Conservation (phyloP, 2,329 filamentous ascomycete species). For the Phaeophleospora eucalypticola region DNA sequence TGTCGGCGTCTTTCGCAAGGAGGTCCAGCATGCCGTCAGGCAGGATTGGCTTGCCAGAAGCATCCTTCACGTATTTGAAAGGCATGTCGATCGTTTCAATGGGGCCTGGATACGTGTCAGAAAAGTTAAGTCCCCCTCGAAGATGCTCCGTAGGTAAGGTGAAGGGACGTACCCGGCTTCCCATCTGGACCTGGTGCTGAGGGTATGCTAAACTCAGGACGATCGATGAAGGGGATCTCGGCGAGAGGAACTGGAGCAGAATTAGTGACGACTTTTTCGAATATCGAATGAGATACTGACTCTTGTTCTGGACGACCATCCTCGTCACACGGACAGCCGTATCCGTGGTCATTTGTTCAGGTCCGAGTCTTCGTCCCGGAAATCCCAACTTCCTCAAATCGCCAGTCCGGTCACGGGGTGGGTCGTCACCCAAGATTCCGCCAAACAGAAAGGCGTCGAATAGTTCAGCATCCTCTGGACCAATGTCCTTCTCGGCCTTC, state of each 20-base stretch:
- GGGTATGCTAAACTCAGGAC: constrained; percentile 76
- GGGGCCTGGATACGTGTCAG: constrained; percentile 12
- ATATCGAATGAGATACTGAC: constrained; percentile 46
- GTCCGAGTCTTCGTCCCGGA: constrained; percentile 76
- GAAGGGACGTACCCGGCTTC: constrained; percentile 10
- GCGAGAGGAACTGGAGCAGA: constrained; percentile 64
- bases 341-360: constrained; percentile 97
- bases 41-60: constrained; percentile 77
- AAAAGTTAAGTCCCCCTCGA: too few relatives aligned
- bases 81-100: constrained; percentile 97
- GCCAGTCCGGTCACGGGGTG: constrained; percentile 74
- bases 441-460: constrained; percentile 96
- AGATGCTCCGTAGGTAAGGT: too few relatives aligned
- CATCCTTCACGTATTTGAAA: constrained; percentile 83
- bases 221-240: constrained; percentile 76
- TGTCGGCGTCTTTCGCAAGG: constrained; percentile 90
- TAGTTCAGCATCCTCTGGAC: constrained; percentile 71
- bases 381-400: constrained; percentile 94
- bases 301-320: constrained; percentile 77
- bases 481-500: constrained; percentile 72
- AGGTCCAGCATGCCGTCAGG: constrained; percentile 93
- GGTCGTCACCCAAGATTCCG: constrained; percentile 69
- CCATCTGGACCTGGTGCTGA: constrained; percentile 51
- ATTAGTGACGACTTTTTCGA: background rate
- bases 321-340: constrained; percentile 92